These are phyloP conservation scores for Macrolepiota albuminosa DNA, from an alignment of 768 basidiomycete genomes.

Conservation along the genomic window DNA sequence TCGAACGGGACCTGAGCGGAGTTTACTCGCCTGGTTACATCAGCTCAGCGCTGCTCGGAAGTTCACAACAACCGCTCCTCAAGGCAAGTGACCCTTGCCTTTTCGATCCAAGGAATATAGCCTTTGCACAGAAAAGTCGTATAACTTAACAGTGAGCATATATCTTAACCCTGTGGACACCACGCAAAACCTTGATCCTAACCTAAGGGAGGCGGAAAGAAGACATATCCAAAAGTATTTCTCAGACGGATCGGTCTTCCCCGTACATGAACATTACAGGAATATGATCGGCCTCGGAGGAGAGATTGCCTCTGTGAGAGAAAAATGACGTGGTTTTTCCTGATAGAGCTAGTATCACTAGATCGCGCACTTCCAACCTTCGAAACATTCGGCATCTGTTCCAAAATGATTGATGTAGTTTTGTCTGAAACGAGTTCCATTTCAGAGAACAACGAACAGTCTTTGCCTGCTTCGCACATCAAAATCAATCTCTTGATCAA, in stretches of 20 bases:
- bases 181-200: background rate
- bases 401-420: background rate
- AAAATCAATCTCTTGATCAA: background rate
- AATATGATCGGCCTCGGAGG: background rate
- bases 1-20: slow-evolving; percentile 11
- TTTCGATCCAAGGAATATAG: background rate
- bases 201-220: no score
- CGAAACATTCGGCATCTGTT: background rate
- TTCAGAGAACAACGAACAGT: background rate
- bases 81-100: background rate
- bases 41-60: slow-evolving; percentile 9
- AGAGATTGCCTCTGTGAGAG: background rate
- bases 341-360: background rate
- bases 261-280: background rate
- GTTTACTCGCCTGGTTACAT: slow-evolving; percentile 12
- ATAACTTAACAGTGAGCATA: background rate
- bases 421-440: background rate
- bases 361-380: background rate
- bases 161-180: background rate
- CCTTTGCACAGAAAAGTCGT: background rate
- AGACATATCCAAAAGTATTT: background rate
- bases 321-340: background rate
- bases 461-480: background rate
- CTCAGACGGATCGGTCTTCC: background rate
- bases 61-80: background rate